A percentile compares a stretch with the other conserved stretches of the same genome.
Conservation (phyloP, 2,329 filamentous ascomycete species). For the Aspergillus spinulosporus region DNA sequence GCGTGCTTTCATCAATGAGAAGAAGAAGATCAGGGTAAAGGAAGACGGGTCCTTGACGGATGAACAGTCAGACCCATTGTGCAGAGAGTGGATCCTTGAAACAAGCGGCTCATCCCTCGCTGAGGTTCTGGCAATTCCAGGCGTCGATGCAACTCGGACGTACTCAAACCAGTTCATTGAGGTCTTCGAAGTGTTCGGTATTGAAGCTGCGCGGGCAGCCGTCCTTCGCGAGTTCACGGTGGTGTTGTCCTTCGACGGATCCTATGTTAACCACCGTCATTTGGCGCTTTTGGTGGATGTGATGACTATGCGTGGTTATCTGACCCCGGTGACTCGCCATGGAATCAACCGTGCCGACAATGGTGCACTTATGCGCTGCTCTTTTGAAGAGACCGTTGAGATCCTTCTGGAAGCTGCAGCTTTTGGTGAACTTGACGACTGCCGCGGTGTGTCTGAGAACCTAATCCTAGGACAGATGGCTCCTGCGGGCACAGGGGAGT, state of each 20-base stretch:
- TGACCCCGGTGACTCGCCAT: slow-evolving; percentile 96
- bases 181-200: slow-evolving; percentile 90
- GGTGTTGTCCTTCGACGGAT: slow-evolving; percentile 97
- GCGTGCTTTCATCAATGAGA: slow-evolving; percentile 88
- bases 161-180: slow-evolving; percentile 97
- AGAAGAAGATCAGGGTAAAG: slow-evolving; percentile 64
- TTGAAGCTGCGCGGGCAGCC: slow-evolving; percentile 86
- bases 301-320: slow-evolving; percentile 91
- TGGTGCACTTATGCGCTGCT: slow-evolving; percentile 97
- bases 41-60: slow-evolving; percentile 72
- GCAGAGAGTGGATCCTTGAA: slow-evolving; percentile 93
- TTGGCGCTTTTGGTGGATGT: slow-evolving; percentile 93
- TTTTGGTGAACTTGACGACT: slow-evolving; percentile 93
- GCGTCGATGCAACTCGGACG: slow-evolving; percentile 81
- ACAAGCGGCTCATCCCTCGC: slow-evolving; percentile 87
- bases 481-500: slow-evolving; percentile 94
- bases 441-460: slow-evolving; percentile 97
- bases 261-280: slow-evolving; percentile 98
- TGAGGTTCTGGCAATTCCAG: slow-evolving; percentile 79
- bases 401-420: slow-evolving; percentile 95
- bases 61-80: slow-evolving; percentile 70
- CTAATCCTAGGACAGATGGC: slow-evolving; percentile 97
- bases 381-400: slow-evolving; percentile 98
- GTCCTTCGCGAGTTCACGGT: slow-evolving; percentile 85
- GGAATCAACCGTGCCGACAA: slow-evolving; percentile 98